Evolutionary conservation across 2,329 filamentous ascomycete genomes (phyloP).

Genomic region (Claviceps paspali): DNA sequence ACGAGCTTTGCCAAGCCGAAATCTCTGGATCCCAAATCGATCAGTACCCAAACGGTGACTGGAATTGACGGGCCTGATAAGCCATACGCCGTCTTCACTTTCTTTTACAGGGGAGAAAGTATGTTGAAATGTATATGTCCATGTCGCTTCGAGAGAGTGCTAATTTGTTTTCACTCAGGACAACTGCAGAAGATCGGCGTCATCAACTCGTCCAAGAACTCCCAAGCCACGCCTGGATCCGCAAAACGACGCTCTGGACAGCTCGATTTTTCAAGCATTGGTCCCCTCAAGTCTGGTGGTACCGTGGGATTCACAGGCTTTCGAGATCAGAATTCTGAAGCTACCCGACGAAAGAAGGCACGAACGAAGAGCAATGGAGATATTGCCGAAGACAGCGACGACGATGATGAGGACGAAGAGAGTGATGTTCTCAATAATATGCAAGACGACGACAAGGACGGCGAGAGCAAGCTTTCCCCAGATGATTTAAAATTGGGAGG

Average conservation of each 20-base stretch:
- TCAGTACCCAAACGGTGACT: constrained; percentile 98
- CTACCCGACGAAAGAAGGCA: constrained; percentile 37
- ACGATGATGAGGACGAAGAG: constrained; percentile 57
- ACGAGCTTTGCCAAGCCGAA: constrained; percentile 97
- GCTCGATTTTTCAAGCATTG: constrained; percentile 71
- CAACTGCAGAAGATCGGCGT: constrained; percentile 97
- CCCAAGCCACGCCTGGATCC: constrained; percentile 43
- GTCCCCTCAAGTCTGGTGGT: constrained; percentile 70
- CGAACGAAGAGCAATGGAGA: constrained; percentile 50
- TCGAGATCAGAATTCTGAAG: constrained; percentile 50
- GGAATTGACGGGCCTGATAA: constrained; percentile 92
- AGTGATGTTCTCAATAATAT: constrained; percentile 47
- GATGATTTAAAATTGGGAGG: constrained; percentile 60
- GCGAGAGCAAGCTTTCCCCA: constrained; percentile 43
- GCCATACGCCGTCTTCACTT: constrained; percentile 93
- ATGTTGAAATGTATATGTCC: constrained; percentile 27
- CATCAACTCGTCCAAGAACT: constrained; percentile 49
- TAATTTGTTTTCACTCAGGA: constrained; percentile 36
- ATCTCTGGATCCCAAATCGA: constrained; percentile 87
- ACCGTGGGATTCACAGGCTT: constrained; percentile 85
- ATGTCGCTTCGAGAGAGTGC: neutral
- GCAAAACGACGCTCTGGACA: constrained; percentile 70
- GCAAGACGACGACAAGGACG: constrained; percentile 49
- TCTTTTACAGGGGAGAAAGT: constrained; percentile 94
- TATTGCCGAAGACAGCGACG: constrained; percentile 59